Evolutionary conservation across 164 flowering plant species (phyloP), one percentile per base, ranked within the genome.

Genomic region (Amborella trichopoda): DNA sequence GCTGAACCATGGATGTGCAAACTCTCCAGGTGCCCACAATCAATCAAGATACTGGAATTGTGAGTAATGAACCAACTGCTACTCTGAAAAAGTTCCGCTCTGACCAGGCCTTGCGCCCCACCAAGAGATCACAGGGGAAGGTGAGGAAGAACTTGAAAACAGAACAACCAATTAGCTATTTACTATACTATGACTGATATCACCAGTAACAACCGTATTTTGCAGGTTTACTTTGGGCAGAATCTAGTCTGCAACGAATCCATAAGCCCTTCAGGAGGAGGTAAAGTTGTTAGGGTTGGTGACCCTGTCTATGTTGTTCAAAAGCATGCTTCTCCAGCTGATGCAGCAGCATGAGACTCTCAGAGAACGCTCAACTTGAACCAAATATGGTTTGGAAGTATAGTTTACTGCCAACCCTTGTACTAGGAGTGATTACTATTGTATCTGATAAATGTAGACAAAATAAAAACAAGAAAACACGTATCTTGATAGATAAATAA

Each of bases 151-250:
- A 25, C 39, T 27, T 28, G 28, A n/a, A n/a, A n/a, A n/a, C n/a
- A n/a, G n/a, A n/a, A n/a, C n/a, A n/a, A n/a, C n/a, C n/a, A n/a
- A n/a, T n/a, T n/a, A n/a, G n/a, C n/a, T n/a, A 19, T 22, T 17
- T 10, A 13, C 19, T 40, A 2, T 19, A 28, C 37, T 8, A 8
- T 10, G 2, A 27, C 13, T 21, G 30, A 12, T 22, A 24, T 40
- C 20, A 9, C 4, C 22, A 28, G 18, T 13, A 3, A 2, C 20
- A 21, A 22, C 23, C 3, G 28, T 4, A 0, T 23, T 24, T 40
- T 69, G 59, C 83, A 86, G 95, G 76, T 80, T 6, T 91, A 81
- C 63, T 76, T 91, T 47, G 93, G 96, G 25, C 90, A 81, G 67
- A 72, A 78, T 54, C 26, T 82, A 49, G 82, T 82, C 11, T 84